Evolutionary conservation across 495 filamentous ascomycete species (phyloP).

Genomic region (Podospora conica): DNA sequence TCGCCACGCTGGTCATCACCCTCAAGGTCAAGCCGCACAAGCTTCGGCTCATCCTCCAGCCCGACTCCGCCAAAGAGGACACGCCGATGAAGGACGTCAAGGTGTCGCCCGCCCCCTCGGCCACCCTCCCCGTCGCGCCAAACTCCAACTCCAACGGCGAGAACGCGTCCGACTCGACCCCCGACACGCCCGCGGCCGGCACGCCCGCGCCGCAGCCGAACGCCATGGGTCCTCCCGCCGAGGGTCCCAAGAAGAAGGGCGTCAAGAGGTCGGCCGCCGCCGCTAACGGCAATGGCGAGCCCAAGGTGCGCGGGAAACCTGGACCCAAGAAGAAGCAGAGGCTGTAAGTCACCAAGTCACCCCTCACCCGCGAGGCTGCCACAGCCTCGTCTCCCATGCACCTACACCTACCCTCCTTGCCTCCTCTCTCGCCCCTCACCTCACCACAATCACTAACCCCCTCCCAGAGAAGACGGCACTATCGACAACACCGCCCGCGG

Average conservation of each 20-base stretch:
- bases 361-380: neutral
- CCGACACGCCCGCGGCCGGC: constrained; percentile 40
- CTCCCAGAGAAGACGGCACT: constrained; percentile 54
- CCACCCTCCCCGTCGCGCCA: constrained; percentile 24
- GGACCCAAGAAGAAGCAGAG: constrained; percentile 92
- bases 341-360: constrained; percentile 75
- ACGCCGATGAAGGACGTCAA: constrained; percentile 30
- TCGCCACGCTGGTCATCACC: constrained; percentile 30
- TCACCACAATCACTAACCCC: constrained; percentile 9
- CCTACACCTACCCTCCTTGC: neutral
- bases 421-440: neutral
- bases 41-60: constrained; percentile 41
- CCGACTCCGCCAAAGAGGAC: constrained; percentile 37
- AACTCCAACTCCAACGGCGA: constrained; percentile 34
- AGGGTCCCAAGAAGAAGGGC: constrained; percentile 56
- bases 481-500: constrained; percentile 41
- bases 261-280: constrained; percentile 40
- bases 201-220: constrained; percentile 38
- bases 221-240: constrained; percentile 49
- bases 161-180: constrained; percentile 44
- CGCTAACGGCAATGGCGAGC: constrained; percentile 44
- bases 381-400: neutral
- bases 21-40: constrained; percentile 33
- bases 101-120: constrained; percentile 27
- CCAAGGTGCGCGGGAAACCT: constrained; percentile 73